Evolutionary conservation across 352 stramenopile genomes (phyloP), one percentile per base, ranked within the genome.

Genomic region (Globisporangium cystogenes): DNA sequence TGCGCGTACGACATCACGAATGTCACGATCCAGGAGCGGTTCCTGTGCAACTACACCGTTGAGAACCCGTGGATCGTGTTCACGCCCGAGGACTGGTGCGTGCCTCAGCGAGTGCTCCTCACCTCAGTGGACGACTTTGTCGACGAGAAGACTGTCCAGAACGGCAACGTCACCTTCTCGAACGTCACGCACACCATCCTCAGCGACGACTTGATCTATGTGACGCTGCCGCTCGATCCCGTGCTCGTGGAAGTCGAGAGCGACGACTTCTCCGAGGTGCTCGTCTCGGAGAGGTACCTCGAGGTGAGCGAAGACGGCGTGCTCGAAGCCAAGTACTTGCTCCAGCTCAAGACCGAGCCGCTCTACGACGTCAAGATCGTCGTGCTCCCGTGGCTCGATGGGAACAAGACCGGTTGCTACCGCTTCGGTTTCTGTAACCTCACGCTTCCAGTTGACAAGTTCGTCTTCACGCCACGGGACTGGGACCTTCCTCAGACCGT

Each of bases 31-130:
- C 78, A 89, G n/a, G 78, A 92, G 44, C 70, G 78, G 1, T 87
- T 82, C 24, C 56, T 92, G 7, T 92, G 82, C 51, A 92, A 92
- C 46, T 86, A 74, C 44, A 92, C 82, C 0, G 69, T 92, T 1
- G 37, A 68, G 31, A 84, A 82, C 31, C 82, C 82, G n/a, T 86
- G 76, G 71, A 70, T 88, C 31, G 72, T 89, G 14, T 89, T 89
- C 66, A 77, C 76, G 0, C 74, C 74, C 0, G 64, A 72, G 44
- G 79, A 90, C 42, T 92, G 82, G 82, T 92, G 76, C 51, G 7
- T 73, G 15, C 73, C 76, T 0, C 76, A 92, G 44, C 58, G 50
- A 37, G 70, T 92, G 3, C 26, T 60, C 11, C 64, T 92, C 1
- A 41, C 55, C 2, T 60, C 72, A 7, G 73, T 86, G 11, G 70